phyloP scores from a whole-genome alignment of 140 eudicot genomes.

The Bidens hawaiensis region DNA sequence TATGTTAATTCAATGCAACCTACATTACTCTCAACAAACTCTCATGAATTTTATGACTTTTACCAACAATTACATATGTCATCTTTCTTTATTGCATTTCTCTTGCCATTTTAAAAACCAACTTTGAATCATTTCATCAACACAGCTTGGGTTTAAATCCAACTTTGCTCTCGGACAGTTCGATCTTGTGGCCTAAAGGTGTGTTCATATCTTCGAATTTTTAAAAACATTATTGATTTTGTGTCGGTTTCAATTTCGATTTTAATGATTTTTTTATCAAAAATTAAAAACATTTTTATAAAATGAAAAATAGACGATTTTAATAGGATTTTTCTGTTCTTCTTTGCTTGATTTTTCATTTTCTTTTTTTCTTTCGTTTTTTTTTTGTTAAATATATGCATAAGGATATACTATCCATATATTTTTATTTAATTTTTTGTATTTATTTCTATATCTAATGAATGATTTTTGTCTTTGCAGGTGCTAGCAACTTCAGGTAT shows the following conservation, averaged over 20 bases:
- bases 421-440: background rate
- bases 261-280: background rate
- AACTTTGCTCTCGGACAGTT: background rate
- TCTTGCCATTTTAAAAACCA: background rate
- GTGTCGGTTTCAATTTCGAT: background rate
- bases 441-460: background rate
- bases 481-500: slow-evolving; percentile 21
- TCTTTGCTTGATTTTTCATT: too few relatives aligned
- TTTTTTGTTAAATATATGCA: background rate
- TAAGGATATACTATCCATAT: background rate
- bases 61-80: background rate
- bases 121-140: background rate
- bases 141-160: background rate
- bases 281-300: background rate
- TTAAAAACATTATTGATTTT: background rate
- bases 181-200: background rate
- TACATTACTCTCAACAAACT: slow-evolving; percentile 8
- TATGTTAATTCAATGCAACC: background rate
- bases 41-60: background rate
- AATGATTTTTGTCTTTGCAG: slow-evolving; percentile 7
- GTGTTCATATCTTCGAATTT: background rate
- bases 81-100: background rate
- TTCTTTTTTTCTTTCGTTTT: too few relatives aligned
- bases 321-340: background rate
- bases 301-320: background rate